phyloP scores from a whole-genome alignment of 768 basidiomycete species.

The Dendrothele bispora region DNA sequence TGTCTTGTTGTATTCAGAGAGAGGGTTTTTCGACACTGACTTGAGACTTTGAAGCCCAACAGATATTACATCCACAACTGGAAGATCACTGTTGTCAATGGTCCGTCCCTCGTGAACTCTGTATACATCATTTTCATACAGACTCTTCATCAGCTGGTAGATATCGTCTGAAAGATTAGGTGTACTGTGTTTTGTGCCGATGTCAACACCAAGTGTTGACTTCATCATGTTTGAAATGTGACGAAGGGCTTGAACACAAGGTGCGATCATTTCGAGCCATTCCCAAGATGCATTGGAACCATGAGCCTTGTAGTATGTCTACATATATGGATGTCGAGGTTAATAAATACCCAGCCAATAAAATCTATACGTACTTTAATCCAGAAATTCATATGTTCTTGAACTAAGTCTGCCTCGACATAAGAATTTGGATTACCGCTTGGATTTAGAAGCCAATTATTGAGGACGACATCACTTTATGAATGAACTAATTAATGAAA shows the following conservation, averaged over 20 bases:
- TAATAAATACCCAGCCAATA: background rate
- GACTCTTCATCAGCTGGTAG: background rate
- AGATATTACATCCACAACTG: background rate
- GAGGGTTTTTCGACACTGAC: conserved; percentile 13
- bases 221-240: background rate
- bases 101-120: too few species aligned
- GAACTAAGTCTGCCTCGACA: conserved; percentile 29
- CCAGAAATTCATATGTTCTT: conserved; percentile 34
- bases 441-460: conserved; percentile 34
- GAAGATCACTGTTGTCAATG: too few species aligned
- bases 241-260: conserved; percentile 20
- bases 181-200: background rate
- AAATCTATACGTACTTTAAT: conserved; percentile 26
- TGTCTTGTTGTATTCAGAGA: conserved; percentile 24
- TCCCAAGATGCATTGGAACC: conserved; percentile 25
- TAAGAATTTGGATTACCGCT: conserved; percentile 20
- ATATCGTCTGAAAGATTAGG: background rate
- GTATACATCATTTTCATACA: background rate
- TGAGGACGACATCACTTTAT: conserved; percentile 22
- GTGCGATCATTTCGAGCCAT: conserved; percentile 24
- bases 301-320: conserved; percentile 24
- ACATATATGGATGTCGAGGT: too few species aligned
- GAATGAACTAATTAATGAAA: background rate
- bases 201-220: background rate
- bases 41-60: conserved; percentile 7